Evolutionary conservation across 2,329 filamentous ascomycete species (phyloP).

Genomic region (Curvularia sp.): DNA sequence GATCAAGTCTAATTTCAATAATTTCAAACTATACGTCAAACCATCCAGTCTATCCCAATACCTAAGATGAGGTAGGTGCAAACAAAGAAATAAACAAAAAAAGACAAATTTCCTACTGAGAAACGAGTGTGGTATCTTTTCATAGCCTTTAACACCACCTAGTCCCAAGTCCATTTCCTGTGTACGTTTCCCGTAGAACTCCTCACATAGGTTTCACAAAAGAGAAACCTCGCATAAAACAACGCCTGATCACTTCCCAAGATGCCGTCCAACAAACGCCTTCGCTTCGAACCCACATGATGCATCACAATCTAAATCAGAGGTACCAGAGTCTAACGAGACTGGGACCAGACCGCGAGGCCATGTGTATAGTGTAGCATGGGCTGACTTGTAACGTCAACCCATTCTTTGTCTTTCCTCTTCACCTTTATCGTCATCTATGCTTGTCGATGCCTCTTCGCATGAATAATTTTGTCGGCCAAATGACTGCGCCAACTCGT

Average conservation of each 20-base stretch:
- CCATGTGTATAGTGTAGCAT: slow-evolving; percentile 3
- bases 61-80: no score
- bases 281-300: slow-evolving; percentile 6
- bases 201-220: slow-evolving; percentile 4
- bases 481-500: slow-evolving; percentile 21
- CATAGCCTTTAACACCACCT: neutral
- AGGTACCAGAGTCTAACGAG: neutral
- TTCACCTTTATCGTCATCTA: neutral
- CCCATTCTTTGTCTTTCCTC: neutral
- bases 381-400: neutral
- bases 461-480: slow-evolving; percentile 9
- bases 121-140: neutral
- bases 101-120: neutral
- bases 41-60: neutral
- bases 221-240: neutral
- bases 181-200: neutral
- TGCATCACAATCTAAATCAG: slow-evolving; percentile 14
- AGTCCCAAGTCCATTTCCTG: neutral
- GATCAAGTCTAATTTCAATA: neutral
- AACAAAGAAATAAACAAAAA: neutral
- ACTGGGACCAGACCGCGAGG: slow-evolving; percentile 1
- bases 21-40: neutral
- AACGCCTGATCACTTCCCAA: neutral
- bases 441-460: neutral
- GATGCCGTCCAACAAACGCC: slow-evolving; percentile 5